Base-by-base conservation (phyloP, 768 basidiomycete genomes). In the Mycena metata region DNA sequence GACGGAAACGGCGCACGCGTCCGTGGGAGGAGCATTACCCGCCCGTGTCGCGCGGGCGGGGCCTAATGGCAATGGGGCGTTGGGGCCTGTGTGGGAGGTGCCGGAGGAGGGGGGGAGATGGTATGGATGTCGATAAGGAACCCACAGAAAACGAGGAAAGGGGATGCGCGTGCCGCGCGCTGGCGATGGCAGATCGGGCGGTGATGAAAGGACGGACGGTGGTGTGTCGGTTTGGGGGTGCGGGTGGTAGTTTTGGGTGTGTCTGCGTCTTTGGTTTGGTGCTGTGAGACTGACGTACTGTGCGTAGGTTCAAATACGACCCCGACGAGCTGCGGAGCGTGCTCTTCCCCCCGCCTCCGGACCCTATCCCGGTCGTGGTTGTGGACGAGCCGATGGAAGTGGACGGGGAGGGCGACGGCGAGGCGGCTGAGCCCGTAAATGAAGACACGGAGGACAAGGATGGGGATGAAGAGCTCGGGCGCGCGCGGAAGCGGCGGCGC, bases 271-370 rank as follows among this genome's bases (percentile, higher is more conserved):
- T 41, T 15, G 2, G 41, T 61, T 60, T 45, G 35, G 21, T 66
- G 21, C 15, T 15, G 5, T 39, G 39, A 4, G 39, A 39, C 52
- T 51, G 13, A 59, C 45, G 60, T 33, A 54, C 26, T 41, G 23
- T 41, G 60, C 54, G 46, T 43, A 90, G 88, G 59, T 89, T 84
- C 65, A 88, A 89, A 76, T 90, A 88, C 66, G 79, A 84, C 10
- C 83, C 87, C 0, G 73, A 73, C 6, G 74, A 83, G 3, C 76
- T 89, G 9, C 79, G 79, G 33, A 77, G 78, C 35, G 77, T 82
- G 0, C 77, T 89, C 16, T 88, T 89, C 75, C 85, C 87, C 5
- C 66, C 74, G 9, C 39, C 39, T 39, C 59, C 59, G 1, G 43
- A 26, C 2, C 33, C 56, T 21, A 36, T 19, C 33, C 47, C 46